These are phyloP conservation scores for Hypoxylon fragiforme DNA, from an alignment of 495 filamentous ascomycete species.

Conservation along the genomic window DNA sequence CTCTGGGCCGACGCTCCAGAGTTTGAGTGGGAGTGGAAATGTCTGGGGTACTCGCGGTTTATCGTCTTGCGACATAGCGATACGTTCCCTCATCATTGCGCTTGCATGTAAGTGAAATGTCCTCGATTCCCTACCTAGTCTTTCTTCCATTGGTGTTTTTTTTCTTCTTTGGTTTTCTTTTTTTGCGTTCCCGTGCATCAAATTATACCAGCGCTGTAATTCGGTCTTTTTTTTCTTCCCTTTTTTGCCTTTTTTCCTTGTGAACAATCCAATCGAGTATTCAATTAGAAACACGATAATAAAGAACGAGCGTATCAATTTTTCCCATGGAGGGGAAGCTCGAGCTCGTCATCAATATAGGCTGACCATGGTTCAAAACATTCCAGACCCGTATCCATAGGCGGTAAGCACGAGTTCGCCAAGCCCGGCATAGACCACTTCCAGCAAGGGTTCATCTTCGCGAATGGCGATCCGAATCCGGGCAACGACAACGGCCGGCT, in stretches of 20 bases:
- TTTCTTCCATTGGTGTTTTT: too few relatives aligned
- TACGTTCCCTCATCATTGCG: constrained; percentile 38
- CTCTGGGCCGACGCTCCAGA: constrained; percentile 40
- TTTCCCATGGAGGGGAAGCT: background rate
- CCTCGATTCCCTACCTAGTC: background rate
- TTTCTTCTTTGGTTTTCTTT: background rate
- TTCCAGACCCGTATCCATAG: constrained; percentile 40
- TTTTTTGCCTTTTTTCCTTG: too few relatives aligned
- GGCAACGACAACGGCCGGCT: constrained; percentile 30
- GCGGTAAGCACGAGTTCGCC: constrained; percentile 40
- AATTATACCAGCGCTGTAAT: constrained; percentile 5
- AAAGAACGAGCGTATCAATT: background rate
- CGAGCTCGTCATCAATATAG: constrained; percentile 7
- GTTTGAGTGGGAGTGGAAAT: constrained; percentile 43
- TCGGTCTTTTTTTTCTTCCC: too few relatives aligned
- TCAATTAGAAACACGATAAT: constrained; percentile 10
- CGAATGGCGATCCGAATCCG: constrained; percentile 37
- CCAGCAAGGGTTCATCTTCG: constrained; percentile 39
- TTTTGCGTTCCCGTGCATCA: too few relatives aligned
- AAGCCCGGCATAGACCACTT: constrained; percentile 41
- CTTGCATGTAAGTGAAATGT: constrained; percentile 40
- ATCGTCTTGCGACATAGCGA: constrained; percentile 41
- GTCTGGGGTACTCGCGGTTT: constrained; percentile 39
- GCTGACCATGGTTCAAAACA: constrained; percentile 23
- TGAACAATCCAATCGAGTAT: constrained; percentile 10